Conservation (phyloP, 331 rosid genomes). For the Ulmus americana region DNA sequence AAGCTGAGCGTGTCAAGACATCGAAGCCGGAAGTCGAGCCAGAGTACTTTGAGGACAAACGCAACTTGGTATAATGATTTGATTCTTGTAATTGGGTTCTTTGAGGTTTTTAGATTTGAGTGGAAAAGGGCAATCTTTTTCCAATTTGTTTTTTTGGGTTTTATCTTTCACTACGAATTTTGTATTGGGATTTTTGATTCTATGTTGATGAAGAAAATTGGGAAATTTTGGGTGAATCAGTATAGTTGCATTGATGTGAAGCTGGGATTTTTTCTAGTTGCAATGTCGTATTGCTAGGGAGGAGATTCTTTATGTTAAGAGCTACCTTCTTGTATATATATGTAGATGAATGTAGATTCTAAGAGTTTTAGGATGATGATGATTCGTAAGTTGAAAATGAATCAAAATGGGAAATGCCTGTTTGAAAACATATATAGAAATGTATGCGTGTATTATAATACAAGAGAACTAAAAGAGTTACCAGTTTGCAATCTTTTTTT, state of each 20-base stretch:
- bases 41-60: constrained; percentile 77
- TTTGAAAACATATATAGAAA: too few relatives aligned
- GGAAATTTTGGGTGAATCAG: neutral
- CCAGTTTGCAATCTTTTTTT: too few relatives aligned
- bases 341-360: too few relatives aligned
- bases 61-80: constrained; percentile 53
- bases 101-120: neutral
- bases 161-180: neutral
- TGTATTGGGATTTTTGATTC: neutral
- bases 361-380: too few relatives aligned
- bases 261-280: neutral
- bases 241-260: neutral
- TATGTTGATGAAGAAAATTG: neutral
- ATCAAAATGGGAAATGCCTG: too few relatives aligned
- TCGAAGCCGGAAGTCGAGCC: constrained; percentile 58
- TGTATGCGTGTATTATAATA: too few relatives aligned
- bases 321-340: too few relatives aligned
- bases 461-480: too few relatives aligned
- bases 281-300: neutral
- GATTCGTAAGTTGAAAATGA: too few relatives aligned
- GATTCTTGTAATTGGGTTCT: neutral
- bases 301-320: neutral
- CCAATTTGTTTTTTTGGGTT: neutral
- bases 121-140: neutral
- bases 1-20: constrained; percentile 48